A percentile compares a stretch with the other conserved stretches of the same genome.
phyloP scores from a whole-genome alignment of 345 rosid genomes.

The Abelmoschus esculentus region DNA sequence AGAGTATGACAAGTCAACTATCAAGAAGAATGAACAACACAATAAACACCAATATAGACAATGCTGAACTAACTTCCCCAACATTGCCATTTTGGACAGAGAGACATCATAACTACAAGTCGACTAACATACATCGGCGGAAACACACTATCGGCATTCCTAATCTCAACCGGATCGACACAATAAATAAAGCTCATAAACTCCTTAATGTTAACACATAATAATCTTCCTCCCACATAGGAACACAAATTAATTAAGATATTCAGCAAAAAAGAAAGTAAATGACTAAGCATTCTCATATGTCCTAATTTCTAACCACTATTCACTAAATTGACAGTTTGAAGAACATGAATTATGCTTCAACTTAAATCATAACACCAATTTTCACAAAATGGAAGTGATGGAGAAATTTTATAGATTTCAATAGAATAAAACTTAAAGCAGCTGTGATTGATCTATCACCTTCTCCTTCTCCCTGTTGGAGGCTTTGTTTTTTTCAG shows the following conservation, averaged over 20 bases:
- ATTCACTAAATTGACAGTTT: background rate
- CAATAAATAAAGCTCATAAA: background rate
- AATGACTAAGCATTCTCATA: background rate
- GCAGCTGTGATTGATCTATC: background rate
- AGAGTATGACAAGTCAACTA: background rate
- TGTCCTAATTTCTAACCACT: background rate
- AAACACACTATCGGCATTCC: background rate
- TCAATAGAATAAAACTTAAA: background rate
- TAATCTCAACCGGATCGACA: too few species aligned
- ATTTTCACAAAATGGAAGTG: background rate
- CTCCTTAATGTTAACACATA: background rate
- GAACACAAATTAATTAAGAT: background rate
- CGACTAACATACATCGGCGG: background rate
- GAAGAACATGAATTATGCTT: background rate
- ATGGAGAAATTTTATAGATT: background rate
- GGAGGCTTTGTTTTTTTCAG: conserved; percentile 47
- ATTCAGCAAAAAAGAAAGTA: background rate
- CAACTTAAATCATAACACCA: background rate
- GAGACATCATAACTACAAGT: background rate
- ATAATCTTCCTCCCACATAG: background rate
- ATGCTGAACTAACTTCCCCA: background rate
- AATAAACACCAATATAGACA: background rate
- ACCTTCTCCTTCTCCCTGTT: conserved; percentile 84
- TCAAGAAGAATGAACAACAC: background rate
- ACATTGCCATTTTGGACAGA: background rate